Evolutionary conservation across 768 basidiomycete species (phyloP).

Genomic region (Pulveroboletus frians): DNA sequence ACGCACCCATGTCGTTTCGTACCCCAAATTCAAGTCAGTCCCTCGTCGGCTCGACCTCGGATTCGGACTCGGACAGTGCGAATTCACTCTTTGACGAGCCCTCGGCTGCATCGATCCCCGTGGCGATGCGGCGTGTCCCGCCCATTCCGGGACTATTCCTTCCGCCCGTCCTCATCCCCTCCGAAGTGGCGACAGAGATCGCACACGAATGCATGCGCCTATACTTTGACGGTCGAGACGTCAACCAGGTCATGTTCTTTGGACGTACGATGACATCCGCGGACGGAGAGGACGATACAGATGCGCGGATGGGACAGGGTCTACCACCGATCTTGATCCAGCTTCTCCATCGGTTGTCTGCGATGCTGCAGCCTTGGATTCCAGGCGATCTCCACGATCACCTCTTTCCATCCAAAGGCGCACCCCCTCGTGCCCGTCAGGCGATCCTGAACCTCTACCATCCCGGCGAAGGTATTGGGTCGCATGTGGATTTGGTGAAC

Average conservation of each 20-base stretch:
- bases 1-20: conserved; percentile 5
- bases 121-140: conserved; percentile 38
- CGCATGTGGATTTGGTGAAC: conserved; percentile 80
- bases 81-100: conserved; percentile 53
- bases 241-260: conserved; percentile 89
- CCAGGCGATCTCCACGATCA: conserved; percentile 46
- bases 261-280: conserved; percentile 36
- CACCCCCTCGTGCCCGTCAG: conserved; percentile 56
- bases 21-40: not conserved
- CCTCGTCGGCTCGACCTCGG: not conserved
- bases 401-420: conserved; percentile 49
- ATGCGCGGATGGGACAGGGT: conserved; percentile 31
- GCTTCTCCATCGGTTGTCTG: conserved; percentile 49
- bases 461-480: conserved; percentile 84
- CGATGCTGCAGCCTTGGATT: conserved; percentile 45
- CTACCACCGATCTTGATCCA: conserved; percentile 53
- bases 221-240: conserved; percentile 46
- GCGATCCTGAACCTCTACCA: conserved; percentile 86
- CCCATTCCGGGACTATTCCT: conserved; percentile 63
- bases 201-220: conserved; percentile 47
- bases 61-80: conserved; percentile 21
- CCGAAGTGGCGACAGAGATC: conserved; percentile 46
- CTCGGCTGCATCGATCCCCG: conserved; percentile 8
- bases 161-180: conserved; percentile 46
- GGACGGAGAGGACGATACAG: conserved; percentile 8